Base-by-base conservation (phyloP, 2,329 filamentous ascomycete species). In the Phialophora expanda region DNA sequence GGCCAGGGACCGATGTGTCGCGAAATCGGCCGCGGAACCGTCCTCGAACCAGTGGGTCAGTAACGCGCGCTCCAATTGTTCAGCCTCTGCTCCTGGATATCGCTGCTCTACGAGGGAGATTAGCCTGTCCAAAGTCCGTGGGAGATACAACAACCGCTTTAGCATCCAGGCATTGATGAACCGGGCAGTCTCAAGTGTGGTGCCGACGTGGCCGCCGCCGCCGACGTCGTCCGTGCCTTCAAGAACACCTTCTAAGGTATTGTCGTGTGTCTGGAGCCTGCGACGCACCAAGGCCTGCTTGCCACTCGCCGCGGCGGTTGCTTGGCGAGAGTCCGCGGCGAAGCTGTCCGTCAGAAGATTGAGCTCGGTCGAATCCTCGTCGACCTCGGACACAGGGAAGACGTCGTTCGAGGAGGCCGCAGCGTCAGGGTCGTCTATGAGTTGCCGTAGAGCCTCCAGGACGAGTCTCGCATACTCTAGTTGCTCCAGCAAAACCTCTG, bases 111-210 rank as follows among this genome's bases (percentile, higher is more conserved):
- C 24, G 30, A 59, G 46, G 24, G 46, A 48, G 14, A 26, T 32
- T 22, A 58, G 44, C 54, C 53, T 44, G 30, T 22, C 22, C 30
- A 59, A 34, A 3, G 54, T 46, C 48, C 56, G 46, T 53, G 56
- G 56, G 22, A 54, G 26, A 34, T 26, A 46, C 11, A 28, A 34
- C 28, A 48, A 20, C 26, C 54, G 55, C 17, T 64, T 44, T 32
- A 64, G 46, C 4, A 64, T 34, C 61, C 62, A 64, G 24, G 30
- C 48, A 20, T 64, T 64, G 46, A 64, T 34, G 26, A 64, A 64
- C 26, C 8, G 50, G 44, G 44, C 56, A 24, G 17, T 48, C 20
- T 17, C 20, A 24, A 61, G 57, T 12, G 63, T 51, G 54, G 60
- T 51, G n/a, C 34, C 26, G 24, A 61, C 62, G 20, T 48, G n/a